Evolutionary conservation across 495 filamentous ascomycete genomes (phyloP), one percentile per base, ranked within the genome.

Genomic region (Neurospora sublineolata): DNA sequence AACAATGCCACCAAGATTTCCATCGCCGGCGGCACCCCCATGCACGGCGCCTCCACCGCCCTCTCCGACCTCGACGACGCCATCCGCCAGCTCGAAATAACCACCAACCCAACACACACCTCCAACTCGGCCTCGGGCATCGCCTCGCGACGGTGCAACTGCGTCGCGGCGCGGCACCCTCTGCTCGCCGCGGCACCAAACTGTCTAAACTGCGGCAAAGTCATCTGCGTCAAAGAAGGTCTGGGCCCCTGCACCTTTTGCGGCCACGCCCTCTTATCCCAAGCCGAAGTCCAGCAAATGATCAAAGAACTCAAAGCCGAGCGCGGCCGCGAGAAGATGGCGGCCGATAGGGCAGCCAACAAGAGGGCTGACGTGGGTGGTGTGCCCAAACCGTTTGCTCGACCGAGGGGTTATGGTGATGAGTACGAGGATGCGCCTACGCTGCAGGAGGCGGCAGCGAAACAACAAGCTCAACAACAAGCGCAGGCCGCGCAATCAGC

Each of bases 181-280:
- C 84, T 97, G 11, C 89, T 97, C 12, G 86, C 86, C 11, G 92
- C 94, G 0, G 92, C 94, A 0, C 95, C 96, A 3, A 99, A 98
- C 78, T 99, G 95, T 74, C 83, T 95, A 23, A 89, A 87, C 74
- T 99, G 95, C 78, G 95, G 95, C 69, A 97, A 98, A 80, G 93
- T 99, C n/a, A 90, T 98, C 69, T 99, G 95, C 80, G 88, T 97
- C 14, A 92, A 96, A 75, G 93, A 99, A 77, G 95, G 95, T 1
- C 85, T 97, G 4, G 95, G 94, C 1, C 95, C 95, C 1, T 99
- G 95, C 78, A 97, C 95, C 8, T 97, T 96, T 77, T 99, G 95
- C 83, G 86, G 85, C 3, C 83, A 85, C 3, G 89, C 93, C 0
- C 84, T 99, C 9, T 82, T 99, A 3, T 89, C 86, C 41, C 77